Base-by-base conservation (phyloP, 768 basidiomycete species). In the Suillus hirtellus region DNA sequence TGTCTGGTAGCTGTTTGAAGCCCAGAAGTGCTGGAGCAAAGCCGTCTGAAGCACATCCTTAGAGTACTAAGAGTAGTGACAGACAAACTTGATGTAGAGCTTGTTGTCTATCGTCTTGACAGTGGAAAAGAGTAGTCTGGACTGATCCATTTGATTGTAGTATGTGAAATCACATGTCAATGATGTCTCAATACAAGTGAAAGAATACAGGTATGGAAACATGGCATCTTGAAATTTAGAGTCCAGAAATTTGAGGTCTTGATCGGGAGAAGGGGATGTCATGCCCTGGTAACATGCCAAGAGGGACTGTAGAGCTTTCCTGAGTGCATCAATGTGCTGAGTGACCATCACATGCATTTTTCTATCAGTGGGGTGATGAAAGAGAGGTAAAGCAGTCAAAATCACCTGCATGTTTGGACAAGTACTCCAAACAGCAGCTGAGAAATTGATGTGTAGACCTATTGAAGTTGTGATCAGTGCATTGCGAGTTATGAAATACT, bases 401-500 rank as follows among this genome's bases (percentile, higher is more conserved):
- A 77, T 67, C 38, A 70, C 60, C 62, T 76, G 69, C 42, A 73
- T 60, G 43, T 61, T 60, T 17, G 72, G 71, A 35, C 66, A 67
- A 35, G 66, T 50, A 42, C 66, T 69, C 70, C 68, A 72, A 31
- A 66, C 67, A 21, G 69, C 70, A 27, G 73, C 71, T 11, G 71
- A 72, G 61, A 75, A 73, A 44, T 67, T 61, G 43, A 76, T 54
- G 58, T 70, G 64, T n/a, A 71, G 58, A 15, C 73, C 73, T 12
- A 6, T 44, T 31, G 7, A 17, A 15, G 31, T 50, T 8, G 49
- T 31, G 50, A 52, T 42, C 53, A 35, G 17, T 49, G 24, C 46
- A 24, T 24, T 2, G 21, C 12, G 6, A 14, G 21, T 21, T 21
- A 21, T 21, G 21, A 14, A 47, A 21, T 47, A 24, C 46, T 47